Evolutionary conservation across 2,329 filamentous ascomycete genomes (phyloP), one percentile per base, ranked within the genome.

Genomic region (Fusarium oligoseptatum): DNA sequence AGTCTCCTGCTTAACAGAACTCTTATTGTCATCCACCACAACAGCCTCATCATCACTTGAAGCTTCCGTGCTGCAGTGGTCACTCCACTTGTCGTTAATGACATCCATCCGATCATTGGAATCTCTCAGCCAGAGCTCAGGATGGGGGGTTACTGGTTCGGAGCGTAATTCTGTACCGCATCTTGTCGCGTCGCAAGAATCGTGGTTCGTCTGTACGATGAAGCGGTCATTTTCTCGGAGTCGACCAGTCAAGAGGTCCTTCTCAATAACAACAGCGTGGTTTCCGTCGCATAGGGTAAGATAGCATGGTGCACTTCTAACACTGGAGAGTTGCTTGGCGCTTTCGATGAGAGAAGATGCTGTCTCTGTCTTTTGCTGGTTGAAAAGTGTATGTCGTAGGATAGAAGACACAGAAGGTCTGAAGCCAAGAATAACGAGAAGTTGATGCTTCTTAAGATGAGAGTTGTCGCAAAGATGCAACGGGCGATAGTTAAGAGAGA

Each of bases 201-300:
- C 89, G 77, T 89, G 87, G 76, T 92, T 92, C 1, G 89, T 91
- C 12, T 86, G 84, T 3, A 87, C 84, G 41, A 91, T 85, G 76
- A 92, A 91, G 2, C 85, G 81, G 1, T 79, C 78, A 3, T 85
- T 87, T 1, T 81, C 82, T n/a, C 84, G 82, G 7, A 87, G 75
- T 1, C 82, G 82, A 4, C 87, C 88, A 1, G 79, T 64, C 0
- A 48, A 2, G 14, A 71, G 39, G 11, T 71, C 66, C 48, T 71
- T 71, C 24, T 68, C 71, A 17, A 73, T 41, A 4, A 71, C 66
- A 12, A 73, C 66, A 4, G 57, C 65, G 4, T 64, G 56, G 24
- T 22, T 22, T 27, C 67, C 57, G 41, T 67, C 67, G 24, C 57
- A 70, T 41, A 70, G 41, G 22, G 67, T 70, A 17, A 70, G 64